phyloP scores from a whole-genome alignment of 2,329 filamentous ascomycete genomes.

The Diplodia corticola region DNA sequence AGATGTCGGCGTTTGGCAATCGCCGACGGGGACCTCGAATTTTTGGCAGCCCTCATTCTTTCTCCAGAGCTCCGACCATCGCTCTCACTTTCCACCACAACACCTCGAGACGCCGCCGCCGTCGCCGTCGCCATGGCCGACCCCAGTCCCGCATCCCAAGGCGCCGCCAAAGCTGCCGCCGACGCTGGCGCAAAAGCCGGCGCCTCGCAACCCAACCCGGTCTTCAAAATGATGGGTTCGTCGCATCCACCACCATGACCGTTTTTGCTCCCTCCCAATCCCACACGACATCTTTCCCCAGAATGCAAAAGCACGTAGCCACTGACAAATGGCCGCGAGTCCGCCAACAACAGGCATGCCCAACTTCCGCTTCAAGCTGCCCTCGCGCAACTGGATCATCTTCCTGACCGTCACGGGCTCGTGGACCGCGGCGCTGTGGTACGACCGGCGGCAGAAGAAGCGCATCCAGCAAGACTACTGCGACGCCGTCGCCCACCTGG shows the following conservation, averaged over 20 bases:
- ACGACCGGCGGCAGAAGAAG: constrained; percentile 90
- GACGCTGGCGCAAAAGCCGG: neutral
- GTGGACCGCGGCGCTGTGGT: constrained; percentile 78
- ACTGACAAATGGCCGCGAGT: constrained; percentile 72
- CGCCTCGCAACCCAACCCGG: constrained; percentile 32
- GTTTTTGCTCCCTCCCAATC: constrained; percentile 81
- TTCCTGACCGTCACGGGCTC: constrained; percentile 79
- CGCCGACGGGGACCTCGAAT: neutral
- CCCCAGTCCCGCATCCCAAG: constrained; percentile 1
- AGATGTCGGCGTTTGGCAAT: neutral
- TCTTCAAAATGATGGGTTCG: constrained; percentile 44
- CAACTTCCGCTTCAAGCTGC: constrained; percentile 77
- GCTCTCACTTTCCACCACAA: neutral
- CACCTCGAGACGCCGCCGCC: neutral
- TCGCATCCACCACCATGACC: neutral
- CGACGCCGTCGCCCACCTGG: constrained; percentile 79
- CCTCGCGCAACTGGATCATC: constrained; percentile 97
- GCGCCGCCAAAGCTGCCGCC: constrained; percentile 13
- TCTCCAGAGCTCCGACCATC: constrained; percentile 4
- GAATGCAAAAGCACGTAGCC: constrained; percentile 89
- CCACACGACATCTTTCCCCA: constrained; percentile 90
- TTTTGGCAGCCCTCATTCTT: neutral
- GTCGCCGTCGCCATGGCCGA: constrained; percentile 6
- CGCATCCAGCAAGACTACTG: constrained; percentile 84
- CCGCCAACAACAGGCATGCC: constrained; percentile 71